Conservation (phyloP, 2,329 filamentous ascomycete species). For the Pseudopithomyces maydicus region DNA sequence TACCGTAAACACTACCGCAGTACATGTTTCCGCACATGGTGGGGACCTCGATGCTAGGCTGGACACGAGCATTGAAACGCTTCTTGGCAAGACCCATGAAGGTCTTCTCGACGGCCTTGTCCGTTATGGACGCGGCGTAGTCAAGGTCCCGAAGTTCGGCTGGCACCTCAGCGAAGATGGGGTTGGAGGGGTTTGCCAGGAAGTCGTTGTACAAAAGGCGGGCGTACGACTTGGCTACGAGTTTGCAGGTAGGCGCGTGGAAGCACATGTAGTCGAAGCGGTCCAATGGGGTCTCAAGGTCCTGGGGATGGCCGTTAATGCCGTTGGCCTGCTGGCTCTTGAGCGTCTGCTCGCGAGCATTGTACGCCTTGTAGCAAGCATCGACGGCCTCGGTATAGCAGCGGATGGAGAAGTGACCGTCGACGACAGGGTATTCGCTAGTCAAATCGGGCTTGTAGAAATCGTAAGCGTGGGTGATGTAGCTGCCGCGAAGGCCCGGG, state of each 20-base stretch:
- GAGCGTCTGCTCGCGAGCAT: slow-evolving; percentile 53
- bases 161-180: slow-evolving; percentile 56
- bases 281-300: slow-evolving; percentile 54
- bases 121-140: slow-evolving; percentile 54
- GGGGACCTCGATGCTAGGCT: slow-evolving; percentile 56
- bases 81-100: slow-evolving; percentile 59
- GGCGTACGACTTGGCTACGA: slow-evolving; percentile 60
- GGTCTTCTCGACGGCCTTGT: slow-evolving; percentile 60
- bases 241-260: slow-evolving; percentile 60
- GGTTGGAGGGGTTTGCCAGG: slow-evolving; percentile 52
- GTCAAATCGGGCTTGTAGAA: slow-evolving; percentile 62
- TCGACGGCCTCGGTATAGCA: slow-evolving; percentile 60
- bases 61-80: slow-evolving; percentile 55
- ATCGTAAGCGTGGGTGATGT: slow-evolving; percentile 59
- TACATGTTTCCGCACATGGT: slow-evolving; percentile 63
- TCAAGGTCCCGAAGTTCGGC: slow-evolving; percentile 53
- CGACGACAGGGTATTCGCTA: slow-evolving; percentile 59
- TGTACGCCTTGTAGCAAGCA: slow-evolving; percentile 60
- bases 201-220: slow-evolving; percentile 60
- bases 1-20: slow-evolving; percentile 58
- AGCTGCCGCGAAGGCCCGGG: slow-evolving; percentile 56
- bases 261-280: slow-evolving; percentile 62
- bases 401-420: slow-evolving; percentile 58
- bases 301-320: slow-evolving; percentile 40
- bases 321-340: slow-evolving; percentile 47